A percentile compares a stretch with the other conserved stretches of the same genome.
Conservation (phyloP, 75 land plant genomes). For the Cunninghamia lanceolata region DNA sequence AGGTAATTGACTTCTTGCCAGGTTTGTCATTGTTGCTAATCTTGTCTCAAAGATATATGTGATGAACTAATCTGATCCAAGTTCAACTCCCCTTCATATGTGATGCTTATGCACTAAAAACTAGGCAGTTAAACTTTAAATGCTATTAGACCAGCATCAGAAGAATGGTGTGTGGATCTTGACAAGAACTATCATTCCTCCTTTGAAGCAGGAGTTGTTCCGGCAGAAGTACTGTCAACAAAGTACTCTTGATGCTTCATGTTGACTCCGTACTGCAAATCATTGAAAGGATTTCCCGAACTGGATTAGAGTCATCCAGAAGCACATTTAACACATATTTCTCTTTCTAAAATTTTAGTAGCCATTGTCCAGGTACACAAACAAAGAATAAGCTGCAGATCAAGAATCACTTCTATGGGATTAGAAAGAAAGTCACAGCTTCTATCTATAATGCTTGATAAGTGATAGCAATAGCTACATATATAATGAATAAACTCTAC, state of each 20-base stretch:
- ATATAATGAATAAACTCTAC: neutral
- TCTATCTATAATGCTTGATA: neutral
- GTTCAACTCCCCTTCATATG: neutral
- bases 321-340: neutral
- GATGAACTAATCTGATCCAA: neutral
- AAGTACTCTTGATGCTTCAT: conserved; percentile 85
- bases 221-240: conserved; percentile 72
- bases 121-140: neutral
- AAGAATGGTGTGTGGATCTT: neutral
- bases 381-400: neutral
- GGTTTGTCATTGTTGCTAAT: neutral
- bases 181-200: conserved; percentile 25
- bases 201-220: conserved; percentile 50
- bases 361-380: neutral
- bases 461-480: neutral
- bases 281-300: neutral
- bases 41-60: neutral
- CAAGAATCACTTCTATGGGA: neutral
- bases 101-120: neutral
- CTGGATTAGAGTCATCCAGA: neutral
- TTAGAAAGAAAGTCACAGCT: neutral
- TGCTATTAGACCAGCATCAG: neutral
- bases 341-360: neutral
- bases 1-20: neutral
- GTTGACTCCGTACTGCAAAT: conserved; percentile 84